Percentiles rank a stretch among this genome's conserved stretches.
These are phyloP conservation scores for Chalciporus pseudorubinellus DNA, from an alignment of 768 basidiomycete species.

Conservation along the genomic window DNA sequence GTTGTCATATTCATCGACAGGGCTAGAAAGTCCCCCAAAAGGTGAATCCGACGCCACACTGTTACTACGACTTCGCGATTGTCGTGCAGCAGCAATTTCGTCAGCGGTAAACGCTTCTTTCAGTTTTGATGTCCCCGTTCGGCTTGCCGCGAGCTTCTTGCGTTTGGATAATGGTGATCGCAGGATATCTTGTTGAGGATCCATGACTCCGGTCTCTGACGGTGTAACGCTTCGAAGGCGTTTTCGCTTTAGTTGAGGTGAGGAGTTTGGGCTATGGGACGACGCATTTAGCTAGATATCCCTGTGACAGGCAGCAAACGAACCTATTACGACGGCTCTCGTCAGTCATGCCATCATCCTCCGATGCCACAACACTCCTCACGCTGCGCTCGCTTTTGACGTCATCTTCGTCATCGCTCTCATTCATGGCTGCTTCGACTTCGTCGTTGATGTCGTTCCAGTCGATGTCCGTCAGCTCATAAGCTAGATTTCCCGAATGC, in stretches of 20 bases:
- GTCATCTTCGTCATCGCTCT: constrained; percentile 60
- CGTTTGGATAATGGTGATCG: constrained; percentile 78
- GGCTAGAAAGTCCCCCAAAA: constrained; percentile 17
- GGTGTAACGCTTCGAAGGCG: constrained; percentile 72
- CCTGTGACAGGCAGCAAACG: constrained; percentile 14
- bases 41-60: constrained; percentile 11
- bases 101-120: constrained; percentile 65
- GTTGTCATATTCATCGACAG: constrained; percentile 48
- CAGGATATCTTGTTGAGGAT: constrained; percentile 40
- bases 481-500: constrained; percentile 30
- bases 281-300: constrained; percentile 3
- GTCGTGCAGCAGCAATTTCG: constrained; percentile 36
- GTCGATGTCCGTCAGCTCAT: constrained; percentile 64
- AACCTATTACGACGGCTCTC: constrained; percentile 46
- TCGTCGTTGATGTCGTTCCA: constrained; percentile 86
- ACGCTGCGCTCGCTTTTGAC: constrained; percentile 38
- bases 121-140: constrained; percentile 62
- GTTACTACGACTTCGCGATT: constrained; percentile 23
- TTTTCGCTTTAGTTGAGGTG: constrained; percentile 56
- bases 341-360: constrained; percentile 50
- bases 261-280: constrained; percentile 37
- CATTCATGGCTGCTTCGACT: constrained; percentile 83
- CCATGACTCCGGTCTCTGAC: constrained; percentile 49
- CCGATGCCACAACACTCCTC: constrained; percentile 44
- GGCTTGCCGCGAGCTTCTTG: constrained; percentile 68